These are phyloP conservation scores for Straminergon stramineum DNA, from an alignment of 225 moss, liverwort and hornwort genomes.

Conservation along the genomic window DNA sequence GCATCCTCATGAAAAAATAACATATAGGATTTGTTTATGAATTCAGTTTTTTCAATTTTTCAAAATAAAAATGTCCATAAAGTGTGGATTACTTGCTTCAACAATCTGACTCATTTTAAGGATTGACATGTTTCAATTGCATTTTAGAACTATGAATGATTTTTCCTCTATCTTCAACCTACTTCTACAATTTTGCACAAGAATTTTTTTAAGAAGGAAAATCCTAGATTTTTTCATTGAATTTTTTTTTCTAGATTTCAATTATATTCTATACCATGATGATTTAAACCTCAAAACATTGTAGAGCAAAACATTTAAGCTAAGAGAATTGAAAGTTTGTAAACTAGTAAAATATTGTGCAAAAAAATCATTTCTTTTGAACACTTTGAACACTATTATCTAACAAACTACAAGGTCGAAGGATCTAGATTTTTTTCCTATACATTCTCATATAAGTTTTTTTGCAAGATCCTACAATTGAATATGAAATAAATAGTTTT, in stretches of 20 bases:
- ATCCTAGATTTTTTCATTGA: background rate
- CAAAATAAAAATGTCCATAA: no score
- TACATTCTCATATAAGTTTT: background rate
- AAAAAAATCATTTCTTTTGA: no score
- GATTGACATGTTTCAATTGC: background rate
- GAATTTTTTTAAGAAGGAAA: no score
- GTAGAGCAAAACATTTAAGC: no score
- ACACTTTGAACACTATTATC: background rate
- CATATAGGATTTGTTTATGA: no score
- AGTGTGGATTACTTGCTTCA: background rate
- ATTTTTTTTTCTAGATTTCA: background rate
- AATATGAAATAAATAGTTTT: no score
- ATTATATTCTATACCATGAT: background rate
- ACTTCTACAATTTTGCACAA: background rate
- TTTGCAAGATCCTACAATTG: background rate
- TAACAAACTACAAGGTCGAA: background rate
- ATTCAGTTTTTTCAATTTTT: background rate
- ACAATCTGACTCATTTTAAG: background rate
- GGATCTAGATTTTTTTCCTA: background rate
- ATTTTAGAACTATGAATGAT: background rate
- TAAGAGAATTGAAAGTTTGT: background rate
- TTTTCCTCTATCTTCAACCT: background rate
- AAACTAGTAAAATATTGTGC: no score
- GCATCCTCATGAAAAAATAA: background rate
- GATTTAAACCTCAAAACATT: no score